phyloP scores from a whole-genome alignment of 2,329 filamentous ascomycete genomes.

The Aquanectria penicillioides region DNA sequence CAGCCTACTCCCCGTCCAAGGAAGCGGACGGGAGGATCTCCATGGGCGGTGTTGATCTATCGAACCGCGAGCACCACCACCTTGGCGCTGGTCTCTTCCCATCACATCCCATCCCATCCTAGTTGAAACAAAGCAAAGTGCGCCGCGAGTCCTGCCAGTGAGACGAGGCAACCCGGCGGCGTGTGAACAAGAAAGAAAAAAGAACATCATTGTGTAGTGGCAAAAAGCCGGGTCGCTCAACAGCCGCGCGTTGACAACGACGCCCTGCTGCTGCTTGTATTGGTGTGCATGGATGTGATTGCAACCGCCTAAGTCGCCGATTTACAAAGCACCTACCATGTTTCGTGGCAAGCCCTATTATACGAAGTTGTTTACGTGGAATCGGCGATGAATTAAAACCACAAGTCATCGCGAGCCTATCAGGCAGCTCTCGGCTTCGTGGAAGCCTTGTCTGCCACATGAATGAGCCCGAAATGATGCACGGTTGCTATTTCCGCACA shows the following conservation, averaged over 20 bases:
- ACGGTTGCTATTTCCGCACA: too few relatives aligned
- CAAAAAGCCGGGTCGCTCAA: background rate
- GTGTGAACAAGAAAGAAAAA: too few relatives aligned
- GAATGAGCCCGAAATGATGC: too few relatives aligned
- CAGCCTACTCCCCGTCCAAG: too few relatives aligned
- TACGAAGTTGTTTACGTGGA: background rate
- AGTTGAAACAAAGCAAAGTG: conserved; percentile 18
- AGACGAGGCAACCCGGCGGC: conserved; percentile 12
- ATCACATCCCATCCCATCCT: conserved; percentile 6
- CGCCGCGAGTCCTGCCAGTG: conserved; percentile 7
- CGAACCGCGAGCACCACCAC: too few relatives aligned
- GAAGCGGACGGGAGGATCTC: too few relatives aligned
- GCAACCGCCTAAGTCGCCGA: conserved; percentile 2
- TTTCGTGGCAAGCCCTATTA: background rate
- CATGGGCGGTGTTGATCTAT: too few relatives aligned
- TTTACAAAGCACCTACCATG: conserved; percentile 8
- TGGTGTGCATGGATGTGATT: conserved; percentile 12
- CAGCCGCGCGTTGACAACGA: conserved; percentile 6
- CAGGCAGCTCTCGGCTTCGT: too few relatives aligned
- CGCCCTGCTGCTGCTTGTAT: background rate
- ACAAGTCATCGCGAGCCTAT: background rate
- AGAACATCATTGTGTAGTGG: conserved; percentile 10
- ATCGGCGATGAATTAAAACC: background rate
- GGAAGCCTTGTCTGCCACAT: too few relatives aligned
- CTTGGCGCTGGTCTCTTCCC: conserved; percentile 15